Evolutionary conservation across 192 early-diverging fungal genomes (phyloP), one percentile per base, ranked within the genome.

Genomic region (Coemansia sp.): DNA sequence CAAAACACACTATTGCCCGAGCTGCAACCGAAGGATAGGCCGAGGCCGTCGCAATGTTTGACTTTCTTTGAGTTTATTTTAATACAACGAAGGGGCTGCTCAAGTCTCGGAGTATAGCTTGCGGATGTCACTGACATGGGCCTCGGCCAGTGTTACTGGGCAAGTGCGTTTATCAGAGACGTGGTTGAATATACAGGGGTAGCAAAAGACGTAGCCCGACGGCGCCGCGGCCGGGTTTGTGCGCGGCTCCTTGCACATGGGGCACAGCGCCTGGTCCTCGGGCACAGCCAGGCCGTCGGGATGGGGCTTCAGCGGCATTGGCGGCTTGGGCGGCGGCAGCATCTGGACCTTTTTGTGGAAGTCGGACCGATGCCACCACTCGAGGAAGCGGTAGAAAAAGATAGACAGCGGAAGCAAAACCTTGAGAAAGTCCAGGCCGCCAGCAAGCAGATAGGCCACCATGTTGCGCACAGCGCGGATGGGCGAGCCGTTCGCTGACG

Each of bases 341-440:
- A 67, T 71, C 76, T 72, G 78, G n/a, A 68, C 56, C 24, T 57
- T 56, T 25, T 87, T 85, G 70, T 90, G 86, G 59, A 91, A 94
- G 62, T 94, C 93, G 12, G 90, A 91, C 29, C 89, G 84, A 72
- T 95, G 93, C 95, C 95, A 98, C 96, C 96, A 98, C 77, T 97
- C 96, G 60, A 96, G 71, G 71, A 98, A 98, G 60, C 91, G 91
- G 82, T 91, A 96, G 72, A 94, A 91, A 80, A 98, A 96, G 19
- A 98, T 93, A 0, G 92, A 90, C 84, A 95, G 87, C 24, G 95
- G 96, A 58, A 98, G 75, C 15, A 91, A 62, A 2, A 89, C 87
- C 63, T 92, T 91, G 38, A 94, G 85, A 64, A 91, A 80, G 29
- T 94, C 89, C 20, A 97, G 76, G 5, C 82, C 70, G 62, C 83